phyloP scores from a whole-genome alignment of 176 grass and related monocot species.

The Tuctoria greenei region DNA sequence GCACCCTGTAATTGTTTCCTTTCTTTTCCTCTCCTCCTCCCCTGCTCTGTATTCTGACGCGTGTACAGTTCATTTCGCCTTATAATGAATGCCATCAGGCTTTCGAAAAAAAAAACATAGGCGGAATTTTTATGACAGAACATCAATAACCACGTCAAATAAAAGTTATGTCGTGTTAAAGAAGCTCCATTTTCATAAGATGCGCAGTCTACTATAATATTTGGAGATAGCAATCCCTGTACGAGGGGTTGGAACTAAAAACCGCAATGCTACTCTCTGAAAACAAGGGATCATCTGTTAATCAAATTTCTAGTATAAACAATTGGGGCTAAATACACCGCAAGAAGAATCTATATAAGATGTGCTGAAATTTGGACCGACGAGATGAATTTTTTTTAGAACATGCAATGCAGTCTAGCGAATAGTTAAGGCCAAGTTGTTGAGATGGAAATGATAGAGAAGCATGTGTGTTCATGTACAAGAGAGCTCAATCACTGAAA shows the following conservation, averaged over 20 bases:
- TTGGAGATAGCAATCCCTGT: neutral
- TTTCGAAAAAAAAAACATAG: too few relatives aligned
- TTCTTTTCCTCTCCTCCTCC: too few relatives aligned
- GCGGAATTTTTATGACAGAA: too few relatives aligned
- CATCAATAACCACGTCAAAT: neutral
- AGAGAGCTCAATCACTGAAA: neutral
- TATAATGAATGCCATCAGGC: too few relatives aligned
- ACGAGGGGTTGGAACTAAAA: neutral
- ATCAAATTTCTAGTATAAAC: conserved; percentile 17
- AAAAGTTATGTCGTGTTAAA: neutral
- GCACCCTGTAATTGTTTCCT: too few relatives aligned
- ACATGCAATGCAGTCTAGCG: conserved; percentile 11
- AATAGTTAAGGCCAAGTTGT: neutral
- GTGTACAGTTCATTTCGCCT: too few relatives aligned
- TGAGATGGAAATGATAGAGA: neutral
- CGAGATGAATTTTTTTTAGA: neutral
- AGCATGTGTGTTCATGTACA: neutral
- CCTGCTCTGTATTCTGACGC: too few relatives aligned
- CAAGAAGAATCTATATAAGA: neutral
- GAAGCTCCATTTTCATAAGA: neutral
- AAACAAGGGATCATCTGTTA: neutral
- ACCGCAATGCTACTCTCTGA: neutral
- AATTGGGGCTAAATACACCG: neutral
- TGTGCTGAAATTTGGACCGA: conserved; percentile 9
- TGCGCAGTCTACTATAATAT: neutral